Base-by-base conservation (phyloP, 129 eudicot genomes). In the Tagetes patula region DNA sequence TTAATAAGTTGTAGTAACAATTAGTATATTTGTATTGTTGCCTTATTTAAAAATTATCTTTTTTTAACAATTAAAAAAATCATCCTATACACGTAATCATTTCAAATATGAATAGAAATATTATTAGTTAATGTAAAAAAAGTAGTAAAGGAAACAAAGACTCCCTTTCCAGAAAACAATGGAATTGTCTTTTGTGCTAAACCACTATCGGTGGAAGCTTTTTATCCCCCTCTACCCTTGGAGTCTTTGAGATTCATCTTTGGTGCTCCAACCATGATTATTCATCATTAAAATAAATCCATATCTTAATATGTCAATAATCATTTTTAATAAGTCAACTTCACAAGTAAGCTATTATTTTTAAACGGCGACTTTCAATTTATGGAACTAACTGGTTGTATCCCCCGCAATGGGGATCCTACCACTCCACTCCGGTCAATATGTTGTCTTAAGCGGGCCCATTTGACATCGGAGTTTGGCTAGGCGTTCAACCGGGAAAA, bases 251-350 rank as follows among this genome's bases (percentile, higher is more conserved):
- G 47, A 53, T 70, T 70, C 65, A 38, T 70, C 30, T 2, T 37
- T 20, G 20, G 65, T 70, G 75, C 65, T 53, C 38, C 49, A 53
- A 53, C 39, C 75, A 70, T 70, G 34, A 70, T 70, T 70, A 52
- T 13, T 14, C 73, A 48, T 8, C 37, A 42, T 20, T 69, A 8
- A 69, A 9, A 13, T 66, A 42, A 42, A 66, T 55, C 62, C 31
- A 55, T 55, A 55, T 11, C 12, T 9, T 33, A 36, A 60, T 33
- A 34, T 33, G 11, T 2, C 42, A 33, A 60, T 60, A 60, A 37
- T 3, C 34, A 60, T 60, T 60, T 20, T 34, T 33, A 55, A 55
- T 55, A 27, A 30, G 31, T 55, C 27, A 10, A 8, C 52, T 20
- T 20, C 27, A 20, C 27, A 20, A 20, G 27, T 20, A 20, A 20